These are phyloP conservation scores for Kodamaea leandrae DNA, from an alignment of 805 yeast species.

Conservation along the genomic window DNA sequence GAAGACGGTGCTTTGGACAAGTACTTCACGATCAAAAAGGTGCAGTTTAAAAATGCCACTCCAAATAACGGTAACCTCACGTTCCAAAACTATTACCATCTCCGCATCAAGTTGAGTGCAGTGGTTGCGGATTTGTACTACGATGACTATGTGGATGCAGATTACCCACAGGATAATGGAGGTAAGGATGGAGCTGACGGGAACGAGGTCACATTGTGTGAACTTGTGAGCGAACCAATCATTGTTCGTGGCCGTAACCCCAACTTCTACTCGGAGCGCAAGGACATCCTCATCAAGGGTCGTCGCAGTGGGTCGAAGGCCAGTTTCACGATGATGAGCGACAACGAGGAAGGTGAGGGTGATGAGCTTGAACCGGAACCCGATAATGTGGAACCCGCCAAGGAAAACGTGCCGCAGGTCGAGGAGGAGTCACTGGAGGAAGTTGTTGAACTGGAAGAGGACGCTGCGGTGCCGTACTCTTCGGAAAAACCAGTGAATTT, in stretches of 20 bases:
- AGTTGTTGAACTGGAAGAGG: constrained; percentile 11
- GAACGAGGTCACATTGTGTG: constrained; percentile 31
- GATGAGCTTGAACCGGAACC: not conserved
- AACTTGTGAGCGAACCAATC: constrained; percentile 42
- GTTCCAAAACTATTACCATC: constrained; percentile 46
- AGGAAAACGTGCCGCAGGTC: constrained; percentile 6
- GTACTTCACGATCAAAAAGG: constrained; percentile 36
- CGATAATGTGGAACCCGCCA: constrained; percentile 2
- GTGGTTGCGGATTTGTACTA: constrained; percentile 38
- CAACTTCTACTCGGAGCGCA: constrained; percentile 53
- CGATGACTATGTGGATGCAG: constrained; percentile 38
- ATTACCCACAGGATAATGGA: constrained; percentile 15
- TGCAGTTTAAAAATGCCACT: constrained; percentile 51
- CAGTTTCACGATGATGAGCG: constrained; percentile 12
- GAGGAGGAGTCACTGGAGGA: constrained; percentile 6
- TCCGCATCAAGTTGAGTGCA: constrained; percentile 33
- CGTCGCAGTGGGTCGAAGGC: constrained; percentile 11
- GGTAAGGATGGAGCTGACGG: constrained; percentile 17
- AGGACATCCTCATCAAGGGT: constrained; percentile 43
- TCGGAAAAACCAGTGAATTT: constrained; percentile 9
- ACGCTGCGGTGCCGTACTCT: constrained; percentile 2
- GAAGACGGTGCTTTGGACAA: constrained; percentile 25
- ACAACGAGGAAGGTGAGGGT: constrained; percentile 7
- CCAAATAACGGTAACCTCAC: constrained; percentile 49
- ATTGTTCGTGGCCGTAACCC: constrained; percentile 63